Evolutionary conservation across 352 stramenopile species (phyloP).

Genomic region (Phytopythium chamaehyphon): DNA sequence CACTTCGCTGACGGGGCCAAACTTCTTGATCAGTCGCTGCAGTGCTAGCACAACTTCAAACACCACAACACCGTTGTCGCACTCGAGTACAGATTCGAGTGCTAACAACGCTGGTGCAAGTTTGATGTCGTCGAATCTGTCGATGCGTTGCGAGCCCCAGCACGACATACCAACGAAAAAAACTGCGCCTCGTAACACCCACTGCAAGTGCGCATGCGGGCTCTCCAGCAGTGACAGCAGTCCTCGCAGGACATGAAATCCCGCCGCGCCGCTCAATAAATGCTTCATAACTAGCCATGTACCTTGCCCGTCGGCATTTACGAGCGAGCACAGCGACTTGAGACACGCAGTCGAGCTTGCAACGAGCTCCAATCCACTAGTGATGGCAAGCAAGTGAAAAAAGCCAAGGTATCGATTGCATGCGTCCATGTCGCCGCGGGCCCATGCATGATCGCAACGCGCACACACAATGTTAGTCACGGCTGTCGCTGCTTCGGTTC

Average conservation of each 20-base stretch:
- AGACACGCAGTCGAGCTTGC: conserved; percentile 59
- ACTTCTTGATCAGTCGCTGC: conserved; percentile 87
- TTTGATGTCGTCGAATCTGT: conserved; percentile 67
- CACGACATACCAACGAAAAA: conserved; percentile 89
- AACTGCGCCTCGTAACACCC: conserved; percentile 75
- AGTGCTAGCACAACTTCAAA: conserved; percentile 87
- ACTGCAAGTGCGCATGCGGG: conserved; percentile 46
- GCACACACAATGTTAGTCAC: conserved; percentile 66
- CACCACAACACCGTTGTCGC: conserved; percentile 73
- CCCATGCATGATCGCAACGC: conserved; percentile 71
- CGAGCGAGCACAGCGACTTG: conserved; percentile 75
- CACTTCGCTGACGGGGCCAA: conserved; percentile 29
- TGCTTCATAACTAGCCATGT: conserved; percentile 84
- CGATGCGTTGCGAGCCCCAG: conserved; percentile 79
- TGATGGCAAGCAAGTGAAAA: conserved; percentile 61
- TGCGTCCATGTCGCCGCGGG: conserved; percentile 61
- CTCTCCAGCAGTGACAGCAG: conserved; percentile 74
- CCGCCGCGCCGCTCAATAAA: conserved; percentile 54
- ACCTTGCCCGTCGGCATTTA: conserved; percentile 78
- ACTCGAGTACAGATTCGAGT: conserved; percentile 56
- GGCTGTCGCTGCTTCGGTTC: conserved; percentile 60
- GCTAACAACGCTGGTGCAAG: conserved; percentile 70
- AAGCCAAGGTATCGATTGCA: conserved; percentile 72
- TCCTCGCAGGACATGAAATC: conserved; percentile 67
- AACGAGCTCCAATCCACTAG: conserved; percentile 52